phyloP scores from a whole-genome alignment of 345 rosid genomes.

The Lepidium sativum region DNA sequence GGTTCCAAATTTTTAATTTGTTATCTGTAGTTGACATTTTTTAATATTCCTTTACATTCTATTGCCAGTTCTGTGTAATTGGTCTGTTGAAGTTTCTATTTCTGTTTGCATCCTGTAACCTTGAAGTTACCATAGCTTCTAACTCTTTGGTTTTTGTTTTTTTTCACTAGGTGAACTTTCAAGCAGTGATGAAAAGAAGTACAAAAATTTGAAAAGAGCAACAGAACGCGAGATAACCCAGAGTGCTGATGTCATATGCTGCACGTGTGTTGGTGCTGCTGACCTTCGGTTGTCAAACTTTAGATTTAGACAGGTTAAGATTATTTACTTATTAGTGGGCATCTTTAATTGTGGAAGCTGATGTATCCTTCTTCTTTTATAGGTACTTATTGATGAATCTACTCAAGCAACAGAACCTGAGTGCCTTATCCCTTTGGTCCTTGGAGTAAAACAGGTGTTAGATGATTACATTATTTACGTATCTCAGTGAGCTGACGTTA shows the following conservation, averaged over 20 bases:
- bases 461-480: background rate
- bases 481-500: background rate
- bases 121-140: background rate
- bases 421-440: slow-evolving; percentile 98
- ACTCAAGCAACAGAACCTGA: slow-evolving; percentile 99
- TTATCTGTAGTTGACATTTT: slow-evolving; percentile 1
- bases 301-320: slow-evolving; percentile 92
- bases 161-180: slow-evolving; percentile 74
- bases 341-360: slow-evolving; percentile 9
- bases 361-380: slow-evolving; percentile 20
- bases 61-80: background rate
- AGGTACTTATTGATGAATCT: slow-evolving; percentile 99
- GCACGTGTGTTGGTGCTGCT: slow-evolving; percentile 99
- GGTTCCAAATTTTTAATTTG: slow-evolving; percentile 34
- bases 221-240: slow-evolving; percentile 97
- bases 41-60: too few relatives aligned
- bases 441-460: slow-evolving; percentile 91
- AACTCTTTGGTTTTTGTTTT: background rate
- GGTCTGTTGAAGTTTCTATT: background rate
- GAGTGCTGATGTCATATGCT: slow-evolving; percentile 99
- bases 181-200: slow-evolving; percentile 97
- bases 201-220: slow-evolving; percentile 91
- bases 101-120: background rate
- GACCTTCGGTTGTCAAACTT: slow-evolving; percentile 95
- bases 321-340: background rate